Base-by-base conservation (phyloP, 2,329 filamentous ascomycete species). In the Nemania serpens region DNA sequence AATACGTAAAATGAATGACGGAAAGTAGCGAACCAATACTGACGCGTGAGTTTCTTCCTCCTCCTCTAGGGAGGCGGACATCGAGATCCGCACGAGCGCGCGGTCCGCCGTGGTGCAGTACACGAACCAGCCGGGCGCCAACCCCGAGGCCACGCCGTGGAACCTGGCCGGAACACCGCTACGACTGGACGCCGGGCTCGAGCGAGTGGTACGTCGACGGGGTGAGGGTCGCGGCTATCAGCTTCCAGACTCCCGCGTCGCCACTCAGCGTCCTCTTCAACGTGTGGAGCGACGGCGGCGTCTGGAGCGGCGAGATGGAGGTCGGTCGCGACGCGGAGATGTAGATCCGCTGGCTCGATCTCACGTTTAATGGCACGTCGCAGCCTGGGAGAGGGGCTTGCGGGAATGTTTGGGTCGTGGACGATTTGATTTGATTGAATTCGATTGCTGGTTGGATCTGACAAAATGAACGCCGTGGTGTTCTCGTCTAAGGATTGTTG, bases 331-430 rank as follows among this genome's bases (percentile, higher is more conserved):
- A 76, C 48, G 84, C 85, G 0, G 80, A 78, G 65, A 76, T 88
- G 72, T 82, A 88, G 69, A 79, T 88, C 34, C 82, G 85, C 74
- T 88, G 84, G 85, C 79, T 88, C 53, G 84, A 88, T 68, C 78
- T 88, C 75, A 77, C 84, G 20, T 88, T 82, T 66, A 84, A 84
- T 65, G 71, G 68, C 20, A 80, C 76, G 25, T 65, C 63, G 33
- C 45, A 66, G 48, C 49, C 58, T n/a, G 41, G 3, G 1, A 56
- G 51, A 15, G 59, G 18, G 15, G 53, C 55, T 45, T 76, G 70
- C 66, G 63, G 62, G 33, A 66, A 63, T 45, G 74, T 72, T 15
- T 76, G 71, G 61, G 79, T 71, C 37, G 67, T 76, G 57, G 75
- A 74, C 68, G 70, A 74, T 47, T 43, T 67, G 55, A 47, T 64